Evolutionary conservation across 1,284 basidiomycete species (phyloP).

Genomic region (Pterulicium gracile): DNA sequence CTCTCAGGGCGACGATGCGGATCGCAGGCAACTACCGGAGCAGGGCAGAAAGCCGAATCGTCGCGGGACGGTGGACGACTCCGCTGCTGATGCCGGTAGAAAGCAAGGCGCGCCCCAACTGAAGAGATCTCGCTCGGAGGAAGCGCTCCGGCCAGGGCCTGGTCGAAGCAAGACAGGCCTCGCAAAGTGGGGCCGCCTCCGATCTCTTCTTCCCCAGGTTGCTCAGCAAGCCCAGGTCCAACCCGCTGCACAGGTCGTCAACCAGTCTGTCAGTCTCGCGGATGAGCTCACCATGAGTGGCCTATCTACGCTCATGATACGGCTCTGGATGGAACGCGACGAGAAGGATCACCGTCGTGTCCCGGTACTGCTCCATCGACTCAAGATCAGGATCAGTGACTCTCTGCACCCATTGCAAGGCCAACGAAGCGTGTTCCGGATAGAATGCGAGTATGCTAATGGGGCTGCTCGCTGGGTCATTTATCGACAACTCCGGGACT

Average conservation of each 20-base stretch:
- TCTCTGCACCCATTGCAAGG: constrained; percentile 75
- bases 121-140: constrained; percentile 24
- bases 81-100: constrained; percentile 11
- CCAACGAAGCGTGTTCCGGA: constrained; percentile 78
- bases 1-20: constrained; percentile 9
- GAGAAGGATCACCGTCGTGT: constrained; percentile 79
- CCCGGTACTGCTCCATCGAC: constrained; percentile 79
- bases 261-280: constrained; percentile 60
- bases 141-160: not conserved
- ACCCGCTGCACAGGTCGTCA: constrained; percentile 35
- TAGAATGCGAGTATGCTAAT: constrained; percentile 96
- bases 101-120: constrained; percentile 33
- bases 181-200: constrained; percentile 50
- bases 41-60: not conserved
- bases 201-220: constrained; percentile 50
- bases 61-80: constrained; percentile 6
- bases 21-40: constrained; percentile 9
- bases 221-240: constrained; percentile 21
- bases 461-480: constrained; percentile 94
- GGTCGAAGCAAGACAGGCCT: constrained; percentile 19
- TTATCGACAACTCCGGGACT: constrained; percentile 91
- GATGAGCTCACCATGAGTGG: constrained; percentile 80
- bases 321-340: constrained; percentile 87
- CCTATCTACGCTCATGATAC: constrained; percentile 74
- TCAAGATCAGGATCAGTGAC: constrained; percentile 79